A percentile compares a stretch with the other conserved stretches of the same genome.
Evolutionary conservation across 1,139 yeast genomes (phyloP).

Genomic region (Yamadazyma jaroonii): DNA sequence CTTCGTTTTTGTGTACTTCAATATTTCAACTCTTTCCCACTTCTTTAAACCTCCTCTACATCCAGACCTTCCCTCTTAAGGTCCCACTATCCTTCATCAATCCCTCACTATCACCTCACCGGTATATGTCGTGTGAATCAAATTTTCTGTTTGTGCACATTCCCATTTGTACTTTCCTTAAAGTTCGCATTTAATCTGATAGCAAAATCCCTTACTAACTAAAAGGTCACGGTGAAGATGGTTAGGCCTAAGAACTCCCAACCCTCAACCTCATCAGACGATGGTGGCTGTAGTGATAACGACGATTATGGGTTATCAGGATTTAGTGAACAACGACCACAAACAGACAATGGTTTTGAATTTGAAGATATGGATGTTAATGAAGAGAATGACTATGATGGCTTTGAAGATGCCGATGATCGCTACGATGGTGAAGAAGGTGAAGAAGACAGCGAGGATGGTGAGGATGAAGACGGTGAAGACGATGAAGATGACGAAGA

Average conservation of each 20-base stretch:
- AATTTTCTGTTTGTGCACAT: no score
- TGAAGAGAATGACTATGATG: constrained; percentile 13
- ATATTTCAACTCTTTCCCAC: no score
- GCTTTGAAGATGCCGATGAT: constrained; percentile 6
- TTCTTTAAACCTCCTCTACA: no score
- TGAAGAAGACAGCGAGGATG: constrained; percentile 15
- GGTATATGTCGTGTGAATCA: no score
- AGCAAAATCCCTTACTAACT: background rate
- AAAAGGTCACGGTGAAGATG: background rate
- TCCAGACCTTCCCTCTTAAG: no score
- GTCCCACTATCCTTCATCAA: no score
- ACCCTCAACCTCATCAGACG: constrained; percentile 6
- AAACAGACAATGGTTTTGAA: constrained; percentile 8
- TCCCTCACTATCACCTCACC: no score
- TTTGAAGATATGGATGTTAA: background rate
- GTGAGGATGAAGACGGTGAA: constrained; percentile 18
- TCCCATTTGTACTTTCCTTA: no score
- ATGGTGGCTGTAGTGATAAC: constrained; percentile 17
- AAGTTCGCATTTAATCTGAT: background rate
- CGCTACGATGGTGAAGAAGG: constrained; percentile 11
- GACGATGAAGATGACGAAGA: constrained; percentile 15
- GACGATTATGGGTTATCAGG: constrained; percentile 22
- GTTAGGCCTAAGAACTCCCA: constrained; percentile 2
- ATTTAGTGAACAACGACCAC: constrained; percentile 21
- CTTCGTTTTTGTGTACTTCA: background rate